These are phyloP conservation scores for Nannizzia gypsea DNA, from an alignment of 2,329 filamentous ascomycete species.

Conservation along the genomic window DNA sequence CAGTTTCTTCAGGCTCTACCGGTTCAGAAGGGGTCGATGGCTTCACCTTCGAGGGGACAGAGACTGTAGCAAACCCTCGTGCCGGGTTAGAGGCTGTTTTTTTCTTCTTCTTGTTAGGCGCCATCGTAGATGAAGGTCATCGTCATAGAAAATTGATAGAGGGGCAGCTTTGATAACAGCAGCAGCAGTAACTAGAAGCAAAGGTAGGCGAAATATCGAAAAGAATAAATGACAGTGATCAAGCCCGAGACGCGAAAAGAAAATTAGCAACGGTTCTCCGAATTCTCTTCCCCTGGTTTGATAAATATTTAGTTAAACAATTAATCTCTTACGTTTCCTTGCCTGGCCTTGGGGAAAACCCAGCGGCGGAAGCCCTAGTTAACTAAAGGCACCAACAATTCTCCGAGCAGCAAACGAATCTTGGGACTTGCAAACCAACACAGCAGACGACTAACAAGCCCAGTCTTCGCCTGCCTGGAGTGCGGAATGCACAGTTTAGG, in stretches of 20 bases:
- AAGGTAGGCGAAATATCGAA: not conserved
- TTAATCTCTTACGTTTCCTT: too few species aligned
- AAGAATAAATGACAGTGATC: not conserved
- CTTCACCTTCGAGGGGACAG: conserved; percentile 73
- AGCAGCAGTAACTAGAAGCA: not conserved
- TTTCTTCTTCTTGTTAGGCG: conserved; percentile 48
- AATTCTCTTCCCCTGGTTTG: not conserved
- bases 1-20: not conserved
- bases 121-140: conserved; percentile 9
- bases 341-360: too few species aligned
- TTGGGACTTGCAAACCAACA: not conserved
- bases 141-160: not conserved
- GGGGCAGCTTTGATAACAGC: not conserved
- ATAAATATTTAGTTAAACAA: not conserved
- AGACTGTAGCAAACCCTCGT: conserved; percentile 87
- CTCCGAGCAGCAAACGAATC: not conserved
- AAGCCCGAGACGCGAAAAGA: not conserved
- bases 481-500: not conserved
- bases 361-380: not conserved
- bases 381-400: not conserved
- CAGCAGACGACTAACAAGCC: not conserved
- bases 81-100: conserved; percentile 80
- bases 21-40: conserved; percentile 25
- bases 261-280: not conserved
- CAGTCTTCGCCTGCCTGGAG: not conserved